phyloP scores from a whole-genome alignment of 2,329 filamentous ascomycete genomes.

The Monosporascus ibericus region DNA sequence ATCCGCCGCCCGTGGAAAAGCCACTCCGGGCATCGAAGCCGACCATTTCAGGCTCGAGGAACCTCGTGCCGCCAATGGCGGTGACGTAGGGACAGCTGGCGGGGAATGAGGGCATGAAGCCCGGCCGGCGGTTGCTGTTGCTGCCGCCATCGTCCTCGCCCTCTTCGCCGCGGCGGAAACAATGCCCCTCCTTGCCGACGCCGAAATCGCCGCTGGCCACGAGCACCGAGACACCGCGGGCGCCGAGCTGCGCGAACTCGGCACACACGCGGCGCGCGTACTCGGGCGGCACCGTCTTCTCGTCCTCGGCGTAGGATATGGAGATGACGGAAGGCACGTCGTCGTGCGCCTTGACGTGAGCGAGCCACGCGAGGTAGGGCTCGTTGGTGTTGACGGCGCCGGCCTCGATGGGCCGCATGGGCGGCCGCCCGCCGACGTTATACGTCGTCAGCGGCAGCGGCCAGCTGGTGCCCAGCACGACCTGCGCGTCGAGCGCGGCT shows the following conservation, averaged over 20 bases:
- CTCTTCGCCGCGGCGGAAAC: conserved; percentile 30
- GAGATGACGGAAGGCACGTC: conserved; percentile 55
- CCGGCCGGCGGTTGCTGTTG: conserved; percentile 26
- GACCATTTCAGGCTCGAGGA: conserved; percentile 18
- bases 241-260: conserved; percentile 57
- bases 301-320: conserved; percentile 63
- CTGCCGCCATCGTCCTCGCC: conserved; percentile 44
- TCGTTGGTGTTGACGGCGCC: conserved; percentile 49
- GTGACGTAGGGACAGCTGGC: conserved; percentile 37
- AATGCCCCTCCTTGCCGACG: conserved; percentile 47
- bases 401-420: neutral
- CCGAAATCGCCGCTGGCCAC: conserved; percentile 55
- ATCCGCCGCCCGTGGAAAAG: conserved; percentile 42
- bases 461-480: neutral
- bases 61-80: conserved; percentile 18
- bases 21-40: conserved; percentile 44
- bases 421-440: neutral
- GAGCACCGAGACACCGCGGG: conserved; percentile 56
- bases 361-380: conserved; percentile 60
- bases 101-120: conserved; percentile 46
- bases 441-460: neutral
- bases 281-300: conserved; percentile 52
- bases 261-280: conserved; percentile 55
- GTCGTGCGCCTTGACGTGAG: conserved; percentile 43
- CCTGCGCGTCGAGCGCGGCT: neutral